Conservation (phyloP, 306 rosid species). For the Fragaria nilgerrensis region DNA sequence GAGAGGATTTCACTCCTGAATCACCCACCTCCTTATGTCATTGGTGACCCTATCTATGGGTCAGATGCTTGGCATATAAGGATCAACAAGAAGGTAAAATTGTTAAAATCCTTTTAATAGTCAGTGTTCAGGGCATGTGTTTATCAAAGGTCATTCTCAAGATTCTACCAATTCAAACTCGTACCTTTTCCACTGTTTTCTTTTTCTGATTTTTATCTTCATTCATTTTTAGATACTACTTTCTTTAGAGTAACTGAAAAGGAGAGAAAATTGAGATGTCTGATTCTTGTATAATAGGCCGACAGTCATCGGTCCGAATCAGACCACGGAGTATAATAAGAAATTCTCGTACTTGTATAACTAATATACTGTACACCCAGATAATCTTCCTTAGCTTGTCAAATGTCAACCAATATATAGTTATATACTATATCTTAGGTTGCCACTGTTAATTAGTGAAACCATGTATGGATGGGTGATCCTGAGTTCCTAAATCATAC, state of each 20-base stretch:
- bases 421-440: not conserved
- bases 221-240: not conserved
- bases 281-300: not conserved
- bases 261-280: not conserved
- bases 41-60: slow-evolving; percentile 56
- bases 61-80: slow-evolving; percentile 41
- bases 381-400: not conserved
- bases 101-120: slow-evolving; percentile 7
- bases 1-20: slow-evolving; percentile 66
- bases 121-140: not conserved
- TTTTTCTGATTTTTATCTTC: not conserved
- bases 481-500: not conserved
- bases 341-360: not conserved
- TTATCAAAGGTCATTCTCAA: not conserved
- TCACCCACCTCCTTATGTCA: slow-evolving; percentile 51
- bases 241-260: not conserved
- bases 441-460: not conserved
- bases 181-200: not conserved
- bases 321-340: not conserved
- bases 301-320: not conserved
- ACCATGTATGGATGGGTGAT: not conserved
- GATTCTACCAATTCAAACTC: not conserved
- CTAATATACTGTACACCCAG: not conserved
- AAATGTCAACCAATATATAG: not conserved
- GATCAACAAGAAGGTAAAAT: slow-evolving; percentile 52